Evolutionary conservation across 768 basidiomycete species (phyloP), one percentile per base, ranked within the genome.

Genomic region (Lactarius quietus): DNA sequence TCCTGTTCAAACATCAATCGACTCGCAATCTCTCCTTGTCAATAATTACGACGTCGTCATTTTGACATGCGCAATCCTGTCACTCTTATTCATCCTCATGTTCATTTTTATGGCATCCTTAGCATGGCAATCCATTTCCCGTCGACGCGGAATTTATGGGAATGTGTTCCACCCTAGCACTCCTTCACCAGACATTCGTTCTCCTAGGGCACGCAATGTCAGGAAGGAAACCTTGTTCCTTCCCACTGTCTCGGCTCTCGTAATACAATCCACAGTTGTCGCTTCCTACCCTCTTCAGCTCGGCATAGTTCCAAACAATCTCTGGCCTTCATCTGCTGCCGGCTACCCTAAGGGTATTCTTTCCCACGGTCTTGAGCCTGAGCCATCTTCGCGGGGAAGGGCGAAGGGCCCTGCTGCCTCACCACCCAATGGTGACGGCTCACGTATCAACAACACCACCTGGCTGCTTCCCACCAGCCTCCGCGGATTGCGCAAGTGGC

Each of bases 201-300:
- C 45, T 12, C 39, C 29, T 6, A 43, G 57, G 8, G 57, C 41
- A 2, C 29, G 60, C 48, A 51, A n/a, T n/a, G 29, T 17, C 36
- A 33, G 48, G 56, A 66, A 43, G 23, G 56, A 56, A 41, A 23
- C 48, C 28, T 39, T 52, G 9, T 29, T 60, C 39, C 15, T 31
- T 8, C 57, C 68, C 20, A 59, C 57, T 7, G 52, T 66, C 58
- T 66, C 68, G 33, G 29, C 53, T 28, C 57, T 63, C 41, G 29
- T 57, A 14, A 38, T 43, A 1, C 65, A 62, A 48, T 68, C 68
- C 17, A 63, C 61, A 20, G 45, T 68, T 12, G 54, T 68, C 39
- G 68, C 65, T 29, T 67, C 68, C 6, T 28, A 39, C 23, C 65
- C 61, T 55, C 51, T 62, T 18, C 57, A 28, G 29, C 53, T 68